Base-by-base conservation (phyloP, 441 rosid genomes). In the Adansonia grandidieri region DNA sequence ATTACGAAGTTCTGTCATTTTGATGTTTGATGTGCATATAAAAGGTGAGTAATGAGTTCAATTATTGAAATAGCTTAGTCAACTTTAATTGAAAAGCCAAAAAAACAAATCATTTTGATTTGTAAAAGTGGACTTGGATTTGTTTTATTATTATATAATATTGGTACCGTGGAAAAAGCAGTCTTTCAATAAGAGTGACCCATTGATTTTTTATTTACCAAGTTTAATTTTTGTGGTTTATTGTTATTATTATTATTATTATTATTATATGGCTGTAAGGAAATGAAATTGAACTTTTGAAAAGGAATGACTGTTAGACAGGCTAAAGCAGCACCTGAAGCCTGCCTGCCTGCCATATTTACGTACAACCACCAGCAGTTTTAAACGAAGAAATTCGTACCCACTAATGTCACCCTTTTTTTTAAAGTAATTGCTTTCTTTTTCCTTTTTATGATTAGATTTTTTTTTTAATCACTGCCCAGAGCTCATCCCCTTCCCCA, bases 1-100 rank as follows among this genome's bases (percentile, higher is more conserved):
- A 24, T 24, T 24, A 24, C 28, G 28, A 24, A 0, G 28, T 24
- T 24, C 28, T 24, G 28, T 24, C 28, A 24, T 24, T 24, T 24
- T 24, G 28, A 24, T 24, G 28, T 24, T 24, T 24, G 28, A 24
- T 24, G 28, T 24, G 28, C 28, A 24, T 24, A 24, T 24, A 24
- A 24, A 24, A 24, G 28, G 28, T 24, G 28, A 24, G 28, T 24
- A 24, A 0, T 24, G 28, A 24, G 28, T 24, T 24, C 28, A 24
- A 24, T 24, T 24, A 24, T 24, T 24, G 28, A 24, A 24, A 24
- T 24, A 24, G 28, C 28, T 24, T 3, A 56, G 79, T 79, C 86
- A 71, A 80, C 86, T 81, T 85, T 83, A 81, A 71, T 83, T 85
- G 77, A 24, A 24, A 24, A 24, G 28, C 28, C 28, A 80, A 85